Conservation (phyloP, 78 protist species). For the Dictyostelium citrinum region DNA sequence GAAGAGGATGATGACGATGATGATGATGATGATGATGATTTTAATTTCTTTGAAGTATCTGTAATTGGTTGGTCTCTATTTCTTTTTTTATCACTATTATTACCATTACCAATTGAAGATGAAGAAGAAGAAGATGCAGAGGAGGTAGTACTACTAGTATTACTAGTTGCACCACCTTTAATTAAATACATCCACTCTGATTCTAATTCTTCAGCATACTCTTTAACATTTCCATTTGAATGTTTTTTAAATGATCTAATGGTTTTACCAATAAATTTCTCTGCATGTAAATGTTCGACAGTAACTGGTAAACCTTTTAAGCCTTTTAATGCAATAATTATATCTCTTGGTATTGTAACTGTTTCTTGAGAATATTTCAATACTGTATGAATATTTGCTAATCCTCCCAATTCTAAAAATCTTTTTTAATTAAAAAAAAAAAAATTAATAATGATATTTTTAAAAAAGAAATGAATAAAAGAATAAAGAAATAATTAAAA, state of each 20-base stretch:
- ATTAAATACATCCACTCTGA: constrained; percentile 14
- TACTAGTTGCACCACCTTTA: background rate
- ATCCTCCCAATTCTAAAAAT: constrained; percentile 57
- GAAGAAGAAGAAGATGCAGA: background rate
- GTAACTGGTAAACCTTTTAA: constrained; percentile 35
- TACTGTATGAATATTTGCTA: constrained; percentile 21
- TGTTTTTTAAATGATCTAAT: constrained; percentile 56
- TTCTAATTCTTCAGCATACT: constrained; percentile 40
- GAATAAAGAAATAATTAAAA: background rate
- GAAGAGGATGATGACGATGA: background rate
- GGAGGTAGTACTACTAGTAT: background rate
- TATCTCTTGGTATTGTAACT: constrained; percentile 42
- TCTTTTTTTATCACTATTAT: constrained; percentile 30
- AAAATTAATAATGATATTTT: background rate
- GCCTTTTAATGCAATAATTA: constrained; percentile 20
- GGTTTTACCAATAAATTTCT: constrained; percentile 39
- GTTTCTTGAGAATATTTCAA: constrained; percentile 35
- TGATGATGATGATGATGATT: background rate
- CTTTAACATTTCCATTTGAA: constrained; percentile 28
- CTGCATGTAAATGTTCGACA: constrained; percentile 35
- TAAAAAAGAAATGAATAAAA: background rate
- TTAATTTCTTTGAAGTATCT: background rate
- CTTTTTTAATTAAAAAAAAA: background rate
- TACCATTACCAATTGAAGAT: background rate
- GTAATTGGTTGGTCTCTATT: background rate